These are phyloP conservation scores for Adansonia gregorii DNA, from an alignment of 441 rosid species.

Conservation along the genomic window DNA sequence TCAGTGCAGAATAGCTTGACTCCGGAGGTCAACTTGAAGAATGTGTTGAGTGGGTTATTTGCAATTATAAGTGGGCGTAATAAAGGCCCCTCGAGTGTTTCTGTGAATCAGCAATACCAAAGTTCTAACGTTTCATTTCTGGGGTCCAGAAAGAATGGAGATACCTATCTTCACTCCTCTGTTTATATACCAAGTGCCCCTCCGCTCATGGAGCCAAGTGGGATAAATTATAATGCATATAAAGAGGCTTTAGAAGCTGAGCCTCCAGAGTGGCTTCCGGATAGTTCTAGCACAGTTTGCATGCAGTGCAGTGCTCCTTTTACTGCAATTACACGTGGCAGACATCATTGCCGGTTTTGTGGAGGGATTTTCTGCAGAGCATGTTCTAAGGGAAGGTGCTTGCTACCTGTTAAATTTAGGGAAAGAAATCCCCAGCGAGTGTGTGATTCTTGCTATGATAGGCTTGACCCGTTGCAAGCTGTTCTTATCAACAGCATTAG, in stretches of 20 bases:
- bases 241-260: conserved; percentile 80
- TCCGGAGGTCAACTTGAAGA: conserved; percentile 85
- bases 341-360: conserved; percentile 97
- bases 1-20: conserved; percentile 28
- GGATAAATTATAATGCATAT: conserved; percentile 55
- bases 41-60: conserved; percentile 70
- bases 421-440: conserved; percentile 93
- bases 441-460: conserved; percentile 91
- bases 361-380: conserved; percentile 88
- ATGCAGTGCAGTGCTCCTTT: conserved; percentile 85
- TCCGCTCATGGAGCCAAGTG: conserved; percentile 73
- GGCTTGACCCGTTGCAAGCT: conserved; percentile 91
- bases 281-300: conserved; percentile 74
- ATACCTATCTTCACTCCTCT: conserved; percentile 75
- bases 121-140: conserved; percentile 80
- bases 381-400: conserved; percentile 83
- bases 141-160: conserved; percentile 76
- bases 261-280: conserved; percentile 95
- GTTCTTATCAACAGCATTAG: conserved; percentile 79
- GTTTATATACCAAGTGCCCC: conserved; percentile 98
- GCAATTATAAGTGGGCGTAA: conserved; percentile 82
- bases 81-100: conserved; percentile 35
- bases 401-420: conserved; percentile 81
- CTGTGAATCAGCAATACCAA: conserved; percentile 42
- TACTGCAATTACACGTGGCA: conserved; percentile 81